Evolutionary conservation across 2,329 filamentous ascomycete genomes (phyloP).

Genomic region (Pseudogymnoascus sp.): DNA sequence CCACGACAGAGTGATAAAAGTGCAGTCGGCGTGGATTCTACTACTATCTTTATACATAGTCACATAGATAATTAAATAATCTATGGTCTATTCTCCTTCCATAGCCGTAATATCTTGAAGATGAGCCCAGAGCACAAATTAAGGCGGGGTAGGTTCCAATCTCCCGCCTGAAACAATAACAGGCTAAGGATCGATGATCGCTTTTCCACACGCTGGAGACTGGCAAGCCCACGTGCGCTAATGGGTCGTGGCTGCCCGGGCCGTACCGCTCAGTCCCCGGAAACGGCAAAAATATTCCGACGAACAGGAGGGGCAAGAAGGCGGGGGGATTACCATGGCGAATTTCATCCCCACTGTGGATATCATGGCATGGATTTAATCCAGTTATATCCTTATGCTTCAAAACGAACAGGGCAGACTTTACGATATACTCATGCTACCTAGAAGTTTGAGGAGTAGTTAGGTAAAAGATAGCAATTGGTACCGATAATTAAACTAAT

Average conservation of each 20-base stretch:
- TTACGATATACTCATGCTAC: neutral
- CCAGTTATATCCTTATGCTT: neutral
- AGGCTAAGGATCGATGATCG: neutral
- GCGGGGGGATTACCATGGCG: neutral
- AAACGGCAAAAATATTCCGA: neutral
- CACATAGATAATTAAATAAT: neutral
- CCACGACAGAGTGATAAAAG: neutral
- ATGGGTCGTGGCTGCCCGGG: neutral
- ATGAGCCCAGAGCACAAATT: neutral
- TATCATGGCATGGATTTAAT: neutral
- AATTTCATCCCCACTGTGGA: neutral
- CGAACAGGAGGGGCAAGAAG: neutral
- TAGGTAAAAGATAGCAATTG: no score
- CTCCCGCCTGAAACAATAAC: neutral
- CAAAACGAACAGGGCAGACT: neutral
- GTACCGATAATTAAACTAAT: no score
- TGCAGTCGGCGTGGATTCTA: constrained; percentile 34
- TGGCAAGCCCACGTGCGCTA: neutral
- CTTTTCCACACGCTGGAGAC: neutral
- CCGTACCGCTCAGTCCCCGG: neutral
- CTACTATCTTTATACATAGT: constrained; percentile 58
- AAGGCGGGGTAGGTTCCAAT: neutral
- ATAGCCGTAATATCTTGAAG: neutral
- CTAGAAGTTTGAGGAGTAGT: no score
- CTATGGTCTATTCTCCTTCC: neutral